Evolutionary conservation across 1,284 basidiomycete species (phyloP), one percentile per base, ranked within the genome.

Genomic region (Irpex sp.): DNA sequence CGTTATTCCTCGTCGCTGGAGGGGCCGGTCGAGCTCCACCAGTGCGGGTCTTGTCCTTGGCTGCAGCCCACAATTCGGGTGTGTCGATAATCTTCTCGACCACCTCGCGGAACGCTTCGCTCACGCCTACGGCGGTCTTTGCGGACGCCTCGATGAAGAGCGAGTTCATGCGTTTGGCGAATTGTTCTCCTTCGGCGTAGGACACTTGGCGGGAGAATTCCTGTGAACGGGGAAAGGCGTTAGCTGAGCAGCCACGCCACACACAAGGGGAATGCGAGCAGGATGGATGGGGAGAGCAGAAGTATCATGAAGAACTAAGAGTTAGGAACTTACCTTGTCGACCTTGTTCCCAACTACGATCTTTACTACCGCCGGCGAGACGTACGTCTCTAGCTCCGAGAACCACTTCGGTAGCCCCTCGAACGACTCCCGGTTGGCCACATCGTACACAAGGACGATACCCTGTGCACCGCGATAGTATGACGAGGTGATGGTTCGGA

Each of bases 271-370:
- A 43, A 15, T 15, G 2, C 39, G 39, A 2, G 39, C 2, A 8
- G 2, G 39, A 8, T 43, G 39, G 39, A 8, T 11, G 4, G 39
- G 15, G 5, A 9, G 39, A 5, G 39, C 2, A 4, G 5, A 15
- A 11, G 39, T 8, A 8, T 9, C 15, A 3, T 9, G 2, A 43
- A 43, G 43, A 13, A 5, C 5, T 7, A 43, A 43, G 43, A 13
- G 8, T 21, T 7, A 19, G 4, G 8, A 2, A 71, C 77, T 61
- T 59, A 90, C 93, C 84, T 95, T 96, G 80, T 98, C 97, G 4
- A 97, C 83, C 77, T 98, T 99, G 79, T 99, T 99, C 6, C 91
- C 91, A 1, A 98, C 95, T 33, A 99, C 84, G 70, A 98, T 94
- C 83, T 95, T 94, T 58, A 96, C 93, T n/a, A 97, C 93, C 6